Evolutionary conservation across 495 filamentous ascomycete species (phyloP), one percentile per base, ranked within the genome.

Genomic region (Paragyromitra xinjiangensis): DNA sequence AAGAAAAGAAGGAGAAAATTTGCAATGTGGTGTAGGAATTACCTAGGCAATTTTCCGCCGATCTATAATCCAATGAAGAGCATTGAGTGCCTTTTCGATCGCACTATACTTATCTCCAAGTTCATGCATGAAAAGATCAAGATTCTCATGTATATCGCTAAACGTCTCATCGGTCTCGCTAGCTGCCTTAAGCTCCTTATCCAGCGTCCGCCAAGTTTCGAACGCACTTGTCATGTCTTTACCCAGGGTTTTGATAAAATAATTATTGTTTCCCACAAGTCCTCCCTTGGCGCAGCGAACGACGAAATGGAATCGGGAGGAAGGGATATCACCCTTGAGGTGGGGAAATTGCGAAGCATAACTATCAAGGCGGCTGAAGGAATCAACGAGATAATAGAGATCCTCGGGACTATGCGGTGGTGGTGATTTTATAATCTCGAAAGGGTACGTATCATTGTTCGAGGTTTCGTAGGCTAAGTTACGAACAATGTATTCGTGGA

Each of bases 231-330:
- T 22, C 24, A 77, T 22, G 8, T 73, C 22, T 26, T 1, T 34
- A 51, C 42, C 40, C n/a, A 76, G 9, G 16, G 56, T 14, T 11
- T 16, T 12, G 22, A n/a, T 6, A 40, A 71, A 77, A 19, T 6
- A 34, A 2, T 40, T 62, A 29, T 45, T 7, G 14, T 77, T 73
- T 8, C 69, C 74, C 1, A 16, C 12, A 62, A 77, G 68, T 14
- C 61, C 74, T 40, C 74, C 69, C 64, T 59, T 64, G 19, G 69
- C 74, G 40, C 61, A 73, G 6, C 42, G 26, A 16, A 77, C 50
- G 53, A 53, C 61, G 34, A 73, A 66, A 39, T 65, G 61, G 26
- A 55, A 11, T 12, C 51, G 40, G 34, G 44, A 5, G 2, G 69
- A 24, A 51, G 26, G 6, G 0, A 16, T 6, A 24, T 34, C 8